Conservation (phyloP, 139 green algal genomes). For the Picochlorum sp. region DNA sequence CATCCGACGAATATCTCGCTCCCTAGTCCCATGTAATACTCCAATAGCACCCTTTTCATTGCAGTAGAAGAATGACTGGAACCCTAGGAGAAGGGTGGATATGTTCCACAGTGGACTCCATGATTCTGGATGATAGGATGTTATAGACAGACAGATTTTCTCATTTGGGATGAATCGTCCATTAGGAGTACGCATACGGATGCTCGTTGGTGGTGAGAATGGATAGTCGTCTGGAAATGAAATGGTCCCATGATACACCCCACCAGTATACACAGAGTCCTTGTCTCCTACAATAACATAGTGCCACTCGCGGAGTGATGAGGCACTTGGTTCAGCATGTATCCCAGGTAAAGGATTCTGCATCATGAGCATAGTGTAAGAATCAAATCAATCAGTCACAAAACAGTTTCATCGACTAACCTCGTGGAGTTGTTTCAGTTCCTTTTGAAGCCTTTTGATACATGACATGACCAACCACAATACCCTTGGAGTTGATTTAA, state of each 20-base stretch:
- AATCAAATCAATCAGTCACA: not conserved
- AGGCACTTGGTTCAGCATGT: constrained; percentile 54
- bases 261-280: constrained; percentile 34
- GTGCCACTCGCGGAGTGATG: constrained; percentile 73
- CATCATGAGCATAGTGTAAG: not conserved
- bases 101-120: constrained; percentile 50
- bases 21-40: constrained; percentile 14
- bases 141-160: constrained; percentile 33
- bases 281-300: constrained; percentile 45
- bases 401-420: not conserved
- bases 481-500: too few species aligned
- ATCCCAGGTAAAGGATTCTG: constrained; percentile 76
- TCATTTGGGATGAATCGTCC: constrained; percentile 32
- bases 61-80: constrained; percentile 53
- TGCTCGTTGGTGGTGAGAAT: constrained; percentile 43
- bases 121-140: constrained; percentile 67
- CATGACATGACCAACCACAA: not conserved
- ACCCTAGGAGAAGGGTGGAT: constrained; percentile 55
- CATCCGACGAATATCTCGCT: constrained; percentile 34
- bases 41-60: constrained; percentile 51
- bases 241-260: constrained; percentile 69
- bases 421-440: constrained; percentile 20
- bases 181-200: constrained; percentile 71
- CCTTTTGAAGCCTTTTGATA: constrained; percentile 58
- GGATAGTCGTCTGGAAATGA: constrained; percentile 39